Percentiles rank a stretch among this genome's conserved stretches.
Conservation (phyloP, 2,329 filamentous ascomycete genomes). For the Coniochaeta ligniaria region DNA sequence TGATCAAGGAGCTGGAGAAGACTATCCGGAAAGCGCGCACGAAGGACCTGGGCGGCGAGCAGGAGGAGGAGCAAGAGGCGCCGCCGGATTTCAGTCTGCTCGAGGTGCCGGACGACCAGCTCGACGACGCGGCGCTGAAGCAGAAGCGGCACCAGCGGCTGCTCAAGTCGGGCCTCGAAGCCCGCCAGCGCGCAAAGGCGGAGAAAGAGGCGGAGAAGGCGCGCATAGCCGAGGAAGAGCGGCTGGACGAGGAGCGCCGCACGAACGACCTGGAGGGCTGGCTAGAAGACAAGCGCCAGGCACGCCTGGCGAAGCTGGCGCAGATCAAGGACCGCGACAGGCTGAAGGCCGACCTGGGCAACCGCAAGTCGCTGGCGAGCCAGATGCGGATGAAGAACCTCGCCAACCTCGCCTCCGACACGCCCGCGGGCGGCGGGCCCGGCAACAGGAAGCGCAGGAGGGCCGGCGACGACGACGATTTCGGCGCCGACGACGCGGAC, state of each 20-base stretch:
- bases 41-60: conserved; percentile 80
- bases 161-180: conserved; percentile 92
- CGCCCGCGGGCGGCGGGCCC: conserved; percentile 46
- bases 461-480: conserved; percentile 89
- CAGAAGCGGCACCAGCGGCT: conserved; percentile 88
- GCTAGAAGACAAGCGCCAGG: conserved; percentile 74
- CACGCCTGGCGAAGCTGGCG: conserved; percentile 62
- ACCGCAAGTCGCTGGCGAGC: conserved; percentile 90
- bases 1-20: conserved; percentile 83
- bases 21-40: conserved; percentile 84
- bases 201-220: conserved; percentile 94
- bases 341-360: conserved; percentile 88
- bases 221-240: conserved; percentile 72
- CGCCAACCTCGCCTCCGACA: conserved; percentile 89
- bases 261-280: conserved; percentile 80
- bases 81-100: conserved; percentile 81
- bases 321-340: conserved; percentile 92
- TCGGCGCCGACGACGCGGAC: conserved; percentile 94
- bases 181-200: conserved; percentile 84
- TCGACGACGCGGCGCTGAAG: conserved; percentile 87
- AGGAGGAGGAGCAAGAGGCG: conserved; percentile 75
- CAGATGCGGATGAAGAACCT: conserved; percentile 99
- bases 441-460: conserved; percentile 62
- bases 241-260: conserved; percentile 74
- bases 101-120: conserved; percentile 81